Evolutionary conservation across 1,284 basidiomycete genomes (phyloP), one percentile per base, ranked within the genome.

Genomic region (Apiotrichum domesticum): DNA sequence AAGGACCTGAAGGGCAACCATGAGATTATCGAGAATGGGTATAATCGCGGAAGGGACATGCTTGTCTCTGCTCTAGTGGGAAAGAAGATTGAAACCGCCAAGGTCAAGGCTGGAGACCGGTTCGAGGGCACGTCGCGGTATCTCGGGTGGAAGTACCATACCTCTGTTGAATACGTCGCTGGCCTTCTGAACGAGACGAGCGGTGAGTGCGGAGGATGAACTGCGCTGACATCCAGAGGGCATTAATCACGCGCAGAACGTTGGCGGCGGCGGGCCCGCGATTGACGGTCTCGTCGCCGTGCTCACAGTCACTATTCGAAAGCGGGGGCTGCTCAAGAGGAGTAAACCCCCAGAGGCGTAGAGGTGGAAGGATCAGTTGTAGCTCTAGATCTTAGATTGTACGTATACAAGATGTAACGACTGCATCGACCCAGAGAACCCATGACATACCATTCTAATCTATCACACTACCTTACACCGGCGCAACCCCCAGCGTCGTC

Each of bases 261-360:
- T 95, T 5, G 75, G 80, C 9, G 67, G 82, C 43, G 84, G 83
- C 2, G 66, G 77, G 13, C 85, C 84, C 51, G 85, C 91, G 0
- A 81, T 86, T 5, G 93, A 97, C 70, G 93, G 94, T 0, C 79
- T 92, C 4, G 86, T 96, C 0, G 91, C 90, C 0, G 78, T 97
- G 1, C 67, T 95, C 63, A 85, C 84, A 0, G 87, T 94, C 21
- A 21, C 21, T 21, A 21, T 21, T 21, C 21, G 21, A 21, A 21
- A 21, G 21, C 21, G 21, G 21, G 21, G 21, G 21, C 21, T 21
- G 21, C 21, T 21, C 21, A 21, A 21, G 21, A 21, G 21, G 21
- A 21, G 21, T 21, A 21, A 21, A 21, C 21, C 21, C 21, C 21
- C 21, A 21, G 21, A 21, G 21, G 21, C 21, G 21, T 21, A 21